Conservation (phyloP, 495 filamentous ascomycete genomes). For the Talaromyces adpressus region DNA sequence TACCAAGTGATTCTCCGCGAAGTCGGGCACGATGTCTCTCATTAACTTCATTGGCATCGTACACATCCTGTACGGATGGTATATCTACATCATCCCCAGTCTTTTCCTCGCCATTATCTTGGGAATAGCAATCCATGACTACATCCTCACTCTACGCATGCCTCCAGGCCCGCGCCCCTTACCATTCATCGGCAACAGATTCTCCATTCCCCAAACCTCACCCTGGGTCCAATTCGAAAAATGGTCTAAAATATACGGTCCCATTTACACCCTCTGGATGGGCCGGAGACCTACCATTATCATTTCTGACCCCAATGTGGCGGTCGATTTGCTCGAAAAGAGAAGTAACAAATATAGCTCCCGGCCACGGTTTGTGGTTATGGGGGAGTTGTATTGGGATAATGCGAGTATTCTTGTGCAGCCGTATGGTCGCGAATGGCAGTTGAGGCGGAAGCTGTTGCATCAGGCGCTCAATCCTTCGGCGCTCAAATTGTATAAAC, state of each 20-base stretch:
- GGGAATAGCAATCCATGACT: neutral
- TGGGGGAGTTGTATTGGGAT: constrained; percentile 43
- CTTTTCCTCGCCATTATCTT: neutral
- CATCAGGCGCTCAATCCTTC: constrained; percentile 36
- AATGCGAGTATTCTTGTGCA: constrained; percentile 43
- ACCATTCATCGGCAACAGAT: constrained; percentile 50
- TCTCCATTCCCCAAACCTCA: constrained; percentile 39
- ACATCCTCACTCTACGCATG: constrained; percentile 15
- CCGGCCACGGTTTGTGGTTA: constrained; percentile 46
- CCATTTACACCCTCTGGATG: constrained; percentile 57
- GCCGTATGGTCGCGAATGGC: constrained; percentile 40
- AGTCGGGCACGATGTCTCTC: neutral
- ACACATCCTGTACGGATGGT: neutral
- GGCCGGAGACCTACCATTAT: constrained; percentile 57
- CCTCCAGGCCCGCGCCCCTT: constrained; percentile 46
- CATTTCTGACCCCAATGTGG: constrained; percentile 54
- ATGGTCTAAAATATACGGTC: constrained; percentile 46
- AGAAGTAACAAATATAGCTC: constrained; percentile 46
- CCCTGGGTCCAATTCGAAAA: constrained; percentile 58
- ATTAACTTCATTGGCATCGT: neutral
- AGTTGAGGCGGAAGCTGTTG: constrained; percentile 28
- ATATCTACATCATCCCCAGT: neutral
- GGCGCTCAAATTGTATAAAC: constrained; percentile 42
- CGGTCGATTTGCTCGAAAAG: constrained; percentile 51
- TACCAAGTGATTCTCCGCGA: neutral